A percentile compares a stretch with the other conserved stretches of the same genome.
phyloP scores from a whole-genome alignment of 2,329 filamentous ascomycete genomes.

The Xylariaceae sp. region DNA sequence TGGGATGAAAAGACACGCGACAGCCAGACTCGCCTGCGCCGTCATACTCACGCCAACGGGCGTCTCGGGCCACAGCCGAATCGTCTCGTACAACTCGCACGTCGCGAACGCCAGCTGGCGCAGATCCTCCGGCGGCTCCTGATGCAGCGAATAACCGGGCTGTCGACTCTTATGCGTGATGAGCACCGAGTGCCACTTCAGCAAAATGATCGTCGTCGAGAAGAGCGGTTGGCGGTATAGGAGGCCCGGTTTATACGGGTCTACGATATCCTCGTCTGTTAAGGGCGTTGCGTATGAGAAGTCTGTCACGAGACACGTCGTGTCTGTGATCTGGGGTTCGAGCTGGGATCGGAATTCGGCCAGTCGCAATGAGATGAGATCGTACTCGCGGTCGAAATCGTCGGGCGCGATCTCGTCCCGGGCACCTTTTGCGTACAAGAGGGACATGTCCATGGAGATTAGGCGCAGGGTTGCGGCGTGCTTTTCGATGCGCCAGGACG shows the following conservation, averaged over 20 bases:
- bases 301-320: constrained; percentile 56
- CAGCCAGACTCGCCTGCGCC: constrained; percentile 69
- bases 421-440: constrained; percentile 65
- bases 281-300: constrained; percentile 51
- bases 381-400: constrained; percentile 60
- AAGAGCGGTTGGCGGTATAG: constrained; percentile 68
- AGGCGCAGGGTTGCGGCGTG: constrained; percentile 62
- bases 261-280: constrained; percentile 61
- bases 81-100: constrained; percentile 73
- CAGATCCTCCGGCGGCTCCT: constrained; percentile 49
- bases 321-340: constrained; percentile 56
- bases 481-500: constrained; percentile 63
- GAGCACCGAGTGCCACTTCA: constrained; percentile 73
- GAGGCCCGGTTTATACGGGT: constrained; percentile 65
- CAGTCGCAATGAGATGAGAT: constrained; percentile 44
- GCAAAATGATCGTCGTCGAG: constrained; percentile 65
- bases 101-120: constrained; percentile 59
- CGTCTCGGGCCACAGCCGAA: constrained; percentile 65
- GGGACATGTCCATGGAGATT: constrained; percentile 73
- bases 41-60: constrained; percentile 66
- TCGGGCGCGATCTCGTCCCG: constrained; percentile 59
- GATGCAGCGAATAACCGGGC: constrained; percentile 52
- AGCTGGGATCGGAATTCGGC: constrained; percentile 50
- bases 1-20: constrained; percentile 75
- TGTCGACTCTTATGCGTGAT: constrained; percentile 74